These are phyloP conservation scores for Ogataea thermomethanolica DNA, from an alignment of 805 yeast species.

Conservation along the genomic window DNA sequence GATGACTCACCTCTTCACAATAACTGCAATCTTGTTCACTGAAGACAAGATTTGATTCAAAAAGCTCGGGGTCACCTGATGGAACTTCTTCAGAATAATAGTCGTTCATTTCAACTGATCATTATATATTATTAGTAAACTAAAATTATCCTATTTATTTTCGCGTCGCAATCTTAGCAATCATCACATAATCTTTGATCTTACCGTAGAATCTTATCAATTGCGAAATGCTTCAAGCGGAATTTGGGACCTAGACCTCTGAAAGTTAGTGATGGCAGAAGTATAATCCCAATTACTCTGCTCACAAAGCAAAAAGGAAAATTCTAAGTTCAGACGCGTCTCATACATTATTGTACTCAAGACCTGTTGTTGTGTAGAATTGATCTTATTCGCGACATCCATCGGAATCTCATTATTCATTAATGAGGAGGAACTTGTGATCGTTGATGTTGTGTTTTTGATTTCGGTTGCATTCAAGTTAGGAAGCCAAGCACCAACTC, in stretches of 20 bases:
- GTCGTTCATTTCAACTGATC: constrained; percentile 14
- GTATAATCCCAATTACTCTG: constrained; percentile 84
- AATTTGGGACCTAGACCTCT: constrained; percentile 50
- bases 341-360: constrained; percentile 62
- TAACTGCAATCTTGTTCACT: neutral
- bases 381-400: constrained; percentile 49
- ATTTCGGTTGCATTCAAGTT: neutral
- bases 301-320: constrained; percentile 76
- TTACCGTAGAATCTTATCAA: too few species aligned
- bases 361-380: constrained; percentile 57
- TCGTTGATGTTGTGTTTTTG: neutral
- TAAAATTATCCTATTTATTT: constrained; percentile 1
- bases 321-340: constrained; percentile 75
- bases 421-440: neutral
- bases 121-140: neutral
- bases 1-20: neutral
- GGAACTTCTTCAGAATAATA: constrained; percentile 28
- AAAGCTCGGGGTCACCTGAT: constrained; percentile 18
- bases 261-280: constrained; percentile 66
- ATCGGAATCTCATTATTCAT: constrained; percentile 41
- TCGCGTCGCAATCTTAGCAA: constrained; percentile 4
- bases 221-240: constrained; percentile 51
- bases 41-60: constrained; percentile 17
- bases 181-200: too few species aligned
- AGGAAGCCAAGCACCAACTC: constrained; percentile 51